Conservation (phyloP, 1,284 basidiomycete genomes). For the Cystobasidium slooffiae region DNA sequence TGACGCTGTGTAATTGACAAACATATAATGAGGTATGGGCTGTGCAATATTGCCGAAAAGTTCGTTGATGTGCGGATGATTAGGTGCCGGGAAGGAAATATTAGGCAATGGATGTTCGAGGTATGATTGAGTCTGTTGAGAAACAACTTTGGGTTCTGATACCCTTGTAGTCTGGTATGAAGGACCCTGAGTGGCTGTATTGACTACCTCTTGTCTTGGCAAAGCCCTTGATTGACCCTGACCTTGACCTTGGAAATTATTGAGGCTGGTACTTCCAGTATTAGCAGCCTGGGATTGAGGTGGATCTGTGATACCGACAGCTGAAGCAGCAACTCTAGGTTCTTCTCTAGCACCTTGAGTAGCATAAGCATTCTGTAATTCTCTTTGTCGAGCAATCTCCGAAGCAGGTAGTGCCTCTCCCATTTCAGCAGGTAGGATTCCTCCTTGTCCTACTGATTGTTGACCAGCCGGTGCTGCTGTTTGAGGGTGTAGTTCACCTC, state of each 20-base stretch:
- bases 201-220: not conserved
- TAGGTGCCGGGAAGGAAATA: constrained; percentile 34
- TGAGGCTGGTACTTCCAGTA: no score
- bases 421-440: constrained; percentile 7
- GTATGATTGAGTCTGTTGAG: constrained; percentile 20
- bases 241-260: no score
- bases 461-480: no score
- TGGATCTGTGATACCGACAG: constrained; percentile 7
- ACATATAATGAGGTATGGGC: constrained; percentile 42
- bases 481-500: constrained; percentile 3
- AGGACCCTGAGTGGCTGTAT: constrained; percentile 26
- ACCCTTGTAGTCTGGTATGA: constrained; percentile 3
- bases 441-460: no score
- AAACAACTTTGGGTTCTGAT: constrained; percentile 12
- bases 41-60: constrained; percentile 30
- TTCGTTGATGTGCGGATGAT: constrained; percentile 8
- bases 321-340: constrained; percentile 3
- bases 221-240: not conserved
- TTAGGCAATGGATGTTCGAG: constrained; percentile 25
- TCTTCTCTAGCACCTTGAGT: not conserved
- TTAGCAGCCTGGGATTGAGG: not conserved
- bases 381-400: constrained; percentile 32
- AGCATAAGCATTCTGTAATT: constrained; percentile 14
- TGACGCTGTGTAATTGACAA: constrained; percentile 37
- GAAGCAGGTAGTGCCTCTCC: constrained; percentile 37